Conservation (phyloP, 495 filamentous ascomycete genomes). For the Aspergillus leporis region DNA sequence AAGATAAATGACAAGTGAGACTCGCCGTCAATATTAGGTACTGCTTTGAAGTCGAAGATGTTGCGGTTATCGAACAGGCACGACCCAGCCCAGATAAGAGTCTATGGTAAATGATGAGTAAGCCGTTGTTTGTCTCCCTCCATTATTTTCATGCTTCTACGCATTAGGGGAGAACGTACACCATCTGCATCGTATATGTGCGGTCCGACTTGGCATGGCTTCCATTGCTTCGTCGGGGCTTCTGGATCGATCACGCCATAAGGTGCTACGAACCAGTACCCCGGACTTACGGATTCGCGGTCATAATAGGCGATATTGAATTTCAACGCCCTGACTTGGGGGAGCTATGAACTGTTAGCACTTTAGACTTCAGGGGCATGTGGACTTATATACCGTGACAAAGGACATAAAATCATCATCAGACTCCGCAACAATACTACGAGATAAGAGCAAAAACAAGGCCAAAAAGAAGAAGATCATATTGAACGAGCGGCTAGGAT, state of each 20-base stretch:
- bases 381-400: conserved; percentile 31
- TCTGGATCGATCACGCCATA: conserved; percentile 39
- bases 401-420: conserved; percentile 45
- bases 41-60: conserved; percentile 43
- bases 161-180: conserved; percentile 17
- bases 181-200: conserved; percentile 47
- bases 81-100: conserved; percentile 43
- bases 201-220: conserved; percentile 44
- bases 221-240: conserved; percentile 28
- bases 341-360: conserved; percentile 24
- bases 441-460: conserved; percentile 30
- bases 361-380: not conserved
- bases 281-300: conserved; percentile 25
- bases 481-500: conserved; percentile 36
- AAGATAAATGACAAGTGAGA: conserved; percentile 51
- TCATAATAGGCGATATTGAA: conserved; percentile 27
- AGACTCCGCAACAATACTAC: conserved; percentile 27
- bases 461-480: conserved; percentile 33
- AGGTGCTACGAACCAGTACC: conserved; percentile 47
- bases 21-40: conserved; percentile 37
- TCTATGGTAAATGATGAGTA: conserved; percentile 21
- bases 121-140: not conserved
- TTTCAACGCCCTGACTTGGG: conserved; percentile 27
- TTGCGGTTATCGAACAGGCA: conserved; percentile 38
- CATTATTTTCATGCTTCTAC: not conserved